These are phyloP conservation scores for Coccomyxa sp. DNA, from an alignment of 139 green algal genomes.

Conservation along the genomic window DNA sequence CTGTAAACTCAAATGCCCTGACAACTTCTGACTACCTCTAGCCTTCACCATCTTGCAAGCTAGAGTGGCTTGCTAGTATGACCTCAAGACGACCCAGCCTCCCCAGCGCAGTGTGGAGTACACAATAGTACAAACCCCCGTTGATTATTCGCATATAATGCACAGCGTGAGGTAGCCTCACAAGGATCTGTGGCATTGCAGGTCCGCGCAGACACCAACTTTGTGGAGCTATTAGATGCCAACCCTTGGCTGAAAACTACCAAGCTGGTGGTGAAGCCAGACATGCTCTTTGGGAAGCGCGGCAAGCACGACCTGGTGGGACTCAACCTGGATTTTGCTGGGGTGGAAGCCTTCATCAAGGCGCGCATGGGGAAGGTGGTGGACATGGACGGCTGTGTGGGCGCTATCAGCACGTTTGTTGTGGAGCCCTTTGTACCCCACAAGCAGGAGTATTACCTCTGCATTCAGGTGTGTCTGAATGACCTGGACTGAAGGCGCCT, in stretches of 20 bases:
- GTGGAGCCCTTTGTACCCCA: conserved; percentile 93
- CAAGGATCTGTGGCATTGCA: conserved; percentile 18
- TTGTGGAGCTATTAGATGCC: conserved; percentile 48
- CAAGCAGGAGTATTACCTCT: conserved; percentile 77
- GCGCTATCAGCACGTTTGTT: conserved; percentile 83
- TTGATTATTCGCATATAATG: background rate
- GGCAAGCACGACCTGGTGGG: conserved; percentile 87
- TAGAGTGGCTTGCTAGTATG: background rate
- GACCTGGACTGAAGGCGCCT: too few species aligned
- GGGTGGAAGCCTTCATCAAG: conserved; percentile 70
- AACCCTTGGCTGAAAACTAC: conserved; percentile 66
- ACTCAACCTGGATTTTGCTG: conserved; percentile 57
- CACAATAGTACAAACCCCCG: background rate
- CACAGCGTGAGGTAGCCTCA: background rate
- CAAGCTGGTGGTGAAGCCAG: conserved; percentile 89
- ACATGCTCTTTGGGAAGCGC: conserved; percentile 94
- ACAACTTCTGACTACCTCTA: background rate
- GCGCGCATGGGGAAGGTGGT: conserved; percentile 62
- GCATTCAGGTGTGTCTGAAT: conserved; percentile 45
- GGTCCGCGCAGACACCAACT: conserved; percentile 53
- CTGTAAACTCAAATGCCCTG: background rate
- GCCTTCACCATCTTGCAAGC: background rate
- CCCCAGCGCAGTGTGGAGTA: background rate
- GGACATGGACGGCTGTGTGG: conserved; percentile 49
- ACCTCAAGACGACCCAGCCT: background rate